Percentiles rank a stretch among this genome's conserved stretches.
Conservation (phyloP, 441 rosid genomes). For the Aquilaria agallochum region DNA sequence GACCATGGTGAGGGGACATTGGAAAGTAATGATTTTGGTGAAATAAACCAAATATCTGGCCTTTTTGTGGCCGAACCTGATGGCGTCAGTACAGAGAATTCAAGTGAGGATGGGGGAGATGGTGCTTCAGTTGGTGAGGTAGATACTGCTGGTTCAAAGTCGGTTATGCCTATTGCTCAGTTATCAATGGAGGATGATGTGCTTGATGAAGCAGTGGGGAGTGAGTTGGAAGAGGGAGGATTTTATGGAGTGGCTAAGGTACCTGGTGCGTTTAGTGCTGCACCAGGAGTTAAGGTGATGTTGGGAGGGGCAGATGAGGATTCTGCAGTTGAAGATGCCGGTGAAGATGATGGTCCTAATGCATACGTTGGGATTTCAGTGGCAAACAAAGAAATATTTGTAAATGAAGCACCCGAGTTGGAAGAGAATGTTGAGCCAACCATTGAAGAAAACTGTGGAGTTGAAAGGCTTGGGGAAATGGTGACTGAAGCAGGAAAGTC, state of each 20-base stretch:
- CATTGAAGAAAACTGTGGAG: constrained; percentile 11
- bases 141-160: constrained; percentile 17
- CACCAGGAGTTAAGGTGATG: constrained; percentile 22
- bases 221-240: constrained; percentile 25
- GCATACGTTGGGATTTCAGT: constrained; percentile 13
- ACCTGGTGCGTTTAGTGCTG: constrained; percentile 21
- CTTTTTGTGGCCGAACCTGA: constrained; percentile 24
- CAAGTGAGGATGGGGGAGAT: constrained; percentile 30
- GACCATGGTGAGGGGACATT: constrained; percentile 28
- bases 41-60: constrained; percentile 19
- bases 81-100: constrained; percentile 28
- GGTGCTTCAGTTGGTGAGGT: constrained; percentile 27
- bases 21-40: constrained; percentile 23
- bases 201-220: constrained; percentile 18
- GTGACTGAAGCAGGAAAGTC: constrained; percentile 1
- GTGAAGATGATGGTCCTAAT: neutral
- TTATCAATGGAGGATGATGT: constrained; percentile 65
- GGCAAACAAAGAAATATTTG: constrained; percentile 14
- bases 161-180: constrained; percentile 46
- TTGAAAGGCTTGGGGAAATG: constrained; percentile 12
- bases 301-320: constrained; percentile 16
- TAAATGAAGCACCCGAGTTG: constrained; percentile 7
- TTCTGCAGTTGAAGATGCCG: constrained; percentile 14
- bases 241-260: constrained; percentile 23
- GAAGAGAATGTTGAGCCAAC: constrained; percentile 17